Conservation (phyloP, 2,329 filamentous ascomycete genomes). For the Penicillium sp. region DNA sequence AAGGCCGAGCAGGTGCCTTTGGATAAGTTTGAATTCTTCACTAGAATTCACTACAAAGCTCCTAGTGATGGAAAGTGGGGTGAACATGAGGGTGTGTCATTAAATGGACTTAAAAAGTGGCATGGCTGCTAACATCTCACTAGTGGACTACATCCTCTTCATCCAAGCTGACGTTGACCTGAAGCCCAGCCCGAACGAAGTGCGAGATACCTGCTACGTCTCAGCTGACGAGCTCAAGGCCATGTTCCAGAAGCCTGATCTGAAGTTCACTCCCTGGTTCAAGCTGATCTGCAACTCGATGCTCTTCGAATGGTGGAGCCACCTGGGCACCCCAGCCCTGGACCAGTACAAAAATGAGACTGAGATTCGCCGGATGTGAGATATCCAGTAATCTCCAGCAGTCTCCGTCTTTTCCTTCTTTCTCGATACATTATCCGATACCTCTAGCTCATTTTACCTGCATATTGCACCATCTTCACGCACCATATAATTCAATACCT, state of each 20-base stretch:
- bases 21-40: constrained; percentile 89
- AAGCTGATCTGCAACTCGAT: constrained; percentile 97
- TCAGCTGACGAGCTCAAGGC: constrained; percentile 75
- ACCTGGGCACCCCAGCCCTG: constrained; percentile 70
- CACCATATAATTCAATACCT: background rate
- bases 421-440: constrained; percentile 16
- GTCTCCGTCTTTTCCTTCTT: background rate
- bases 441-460: constrained; percentile 5
- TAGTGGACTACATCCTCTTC: constrained; percentile 96
- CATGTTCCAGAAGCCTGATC: constrained; percentile 75
- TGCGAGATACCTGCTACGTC: constrained; percentile 80
- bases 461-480: background rate
- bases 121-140: background rate
- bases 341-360: constrained; percentile 84
- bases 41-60: constrained; percentile 96
- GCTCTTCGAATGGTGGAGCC: constrained; percentile 96
- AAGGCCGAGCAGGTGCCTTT: constrained; percentile 82
- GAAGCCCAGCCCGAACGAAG: constrained; percentile 80
- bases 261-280: constrained; percentile 98
- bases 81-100: constrained; percentile 84
- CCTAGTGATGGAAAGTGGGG: constrained; percentile 98
- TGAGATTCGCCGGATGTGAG: constrained; percentile 79
- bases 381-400: background rate
- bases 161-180: constrained; percentile 91
- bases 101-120: background rate